Conservation (phyloP, 129 eudicot genomes). For the Flaveria trinervia region DNA sequence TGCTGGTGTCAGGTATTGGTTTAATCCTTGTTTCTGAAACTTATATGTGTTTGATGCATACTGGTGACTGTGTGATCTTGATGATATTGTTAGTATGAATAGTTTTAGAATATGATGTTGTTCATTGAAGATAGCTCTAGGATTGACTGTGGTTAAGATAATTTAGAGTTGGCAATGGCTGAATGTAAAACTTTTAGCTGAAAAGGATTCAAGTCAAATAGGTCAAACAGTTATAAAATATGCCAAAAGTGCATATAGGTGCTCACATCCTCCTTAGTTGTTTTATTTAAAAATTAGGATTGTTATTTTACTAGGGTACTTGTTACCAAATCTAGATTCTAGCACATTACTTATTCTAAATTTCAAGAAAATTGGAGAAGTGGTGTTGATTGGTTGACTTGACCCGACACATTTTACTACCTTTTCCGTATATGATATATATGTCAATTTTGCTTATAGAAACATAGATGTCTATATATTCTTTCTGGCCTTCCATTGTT, state of each 20-base stretch:
- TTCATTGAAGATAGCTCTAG: not conserved
- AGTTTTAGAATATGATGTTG: not conserved
- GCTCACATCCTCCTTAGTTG: not conserved
- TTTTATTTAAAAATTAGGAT: not conserved
- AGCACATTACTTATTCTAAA: not conserved
- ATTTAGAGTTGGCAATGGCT: not conserved
- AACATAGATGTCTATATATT: not conserved
- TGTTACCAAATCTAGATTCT: too few species aligned
- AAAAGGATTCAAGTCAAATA: too few species aligned
- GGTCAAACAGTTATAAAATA: too few species aligned
- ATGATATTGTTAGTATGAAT: not conserved
- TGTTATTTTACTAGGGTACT: too few species aligned
- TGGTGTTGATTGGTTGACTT: not conserved
- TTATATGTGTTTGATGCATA: not conserved
- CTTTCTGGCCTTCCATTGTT: not conserved
- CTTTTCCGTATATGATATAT: not conserved
- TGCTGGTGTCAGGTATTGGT: slow-evolving; percentile 71
- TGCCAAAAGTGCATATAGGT: not conserved
- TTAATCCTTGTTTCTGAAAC: not conserved
- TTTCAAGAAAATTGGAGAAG: not conserved
- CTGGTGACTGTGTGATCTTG: not conserved
- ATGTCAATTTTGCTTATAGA: not conserved
- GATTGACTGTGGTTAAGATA: not conserved
- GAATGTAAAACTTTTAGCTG: too few species aligned
- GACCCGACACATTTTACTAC: not conserved